phyloP scores from a whole-genome alignment of 2,329 filamentous ascomycete species.

The Chrysoporthe cubensis region DNA sequence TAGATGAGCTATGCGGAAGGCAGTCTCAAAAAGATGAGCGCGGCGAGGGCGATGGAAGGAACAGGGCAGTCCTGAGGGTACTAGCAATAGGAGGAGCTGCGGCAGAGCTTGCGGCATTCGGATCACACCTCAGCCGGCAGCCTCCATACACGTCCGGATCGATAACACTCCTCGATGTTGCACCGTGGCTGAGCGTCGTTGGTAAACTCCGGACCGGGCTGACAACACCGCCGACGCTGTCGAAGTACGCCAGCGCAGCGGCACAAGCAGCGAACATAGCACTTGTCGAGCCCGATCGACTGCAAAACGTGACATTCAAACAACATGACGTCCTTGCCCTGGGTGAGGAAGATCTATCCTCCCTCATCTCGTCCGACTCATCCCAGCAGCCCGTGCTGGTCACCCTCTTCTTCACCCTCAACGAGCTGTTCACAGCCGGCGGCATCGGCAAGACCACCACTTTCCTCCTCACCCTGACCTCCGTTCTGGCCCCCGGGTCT shows the following conservation, averaged over 20 bases:
- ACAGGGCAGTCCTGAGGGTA: conserved; percentile 39
- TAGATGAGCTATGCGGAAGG: conserved; percentile 33
- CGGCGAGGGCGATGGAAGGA: background rate
- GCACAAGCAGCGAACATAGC: conserved; percentile 49
- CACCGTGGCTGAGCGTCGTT: conserved; percentile 72
- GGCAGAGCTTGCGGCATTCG: conserved; percentile 64
- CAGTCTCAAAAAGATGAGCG: background rate
- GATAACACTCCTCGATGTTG: conserved; percentile 78
- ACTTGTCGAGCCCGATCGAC: conserved; percentile 44
- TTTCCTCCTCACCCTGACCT: conserved; percentile 73
- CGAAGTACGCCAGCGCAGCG: conserved; percentile 32
- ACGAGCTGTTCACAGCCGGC: conserved; percentile 86
- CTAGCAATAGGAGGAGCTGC: conserved; percentile 61
- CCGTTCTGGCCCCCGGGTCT: conserved; percentile 59
- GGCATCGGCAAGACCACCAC: conserved; percentile 73
- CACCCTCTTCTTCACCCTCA: conserved; percentile 91
- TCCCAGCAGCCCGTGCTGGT: conserved; percentile 53
- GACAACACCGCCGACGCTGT: conserved; percentile 53
- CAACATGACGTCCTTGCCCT: conserved; percentile 56
- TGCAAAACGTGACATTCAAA: conserved; percentile 47
- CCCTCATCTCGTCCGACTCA: conserved; percentile 39
- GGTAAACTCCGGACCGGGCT: conserved; percentile 60
- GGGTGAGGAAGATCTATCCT: conserved; percentile 38
- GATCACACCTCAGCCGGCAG: conserved; percentile 44
- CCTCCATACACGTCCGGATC: conserved; percentile 34